Evolutionary conservation across 2,329 filamentous ascomycete species (phyloP).

Genomic region (Fusarium floridanum): DNA sequence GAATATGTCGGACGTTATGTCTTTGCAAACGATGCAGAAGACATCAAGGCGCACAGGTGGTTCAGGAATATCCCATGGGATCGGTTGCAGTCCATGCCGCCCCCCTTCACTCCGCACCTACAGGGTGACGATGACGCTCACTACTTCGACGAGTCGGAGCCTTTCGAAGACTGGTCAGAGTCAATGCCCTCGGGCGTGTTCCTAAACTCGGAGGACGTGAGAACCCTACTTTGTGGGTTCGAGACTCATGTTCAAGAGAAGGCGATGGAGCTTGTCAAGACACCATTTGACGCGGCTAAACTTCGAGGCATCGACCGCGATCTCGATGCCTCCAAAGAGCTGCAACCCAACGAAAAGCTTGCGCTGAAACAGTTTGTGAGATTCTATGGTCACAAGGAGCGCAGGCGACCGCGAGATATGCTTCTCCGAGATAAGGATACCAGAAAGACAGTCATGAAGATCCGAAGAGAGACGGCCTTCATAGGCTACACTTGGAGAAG

Average conservation of each 20-base stretch:
- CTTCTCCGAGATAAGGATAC: conserved; percentile 80
- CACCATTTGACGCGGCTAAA: conserved; percentile 62
- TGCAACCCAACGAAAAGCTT: conserved; percentile 55
- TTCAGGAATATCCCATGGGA: conserved; percentile 86
- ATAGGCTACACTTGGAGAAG: conserved; percentile 88
- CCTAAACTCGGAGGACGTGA: conserved; percentile 49
- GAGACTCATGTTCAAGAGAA: conserved; percentile 57
- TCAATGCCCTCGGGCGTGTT: conserved; percentile 55
- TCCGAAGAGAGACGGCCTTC: conserved; percentile 87
- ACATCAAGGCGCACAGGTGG: conserved; percentile 91
- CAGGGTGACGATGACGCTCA: conserved; percentile 78
- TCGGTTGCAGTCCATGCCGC: conserved; percentile 75
- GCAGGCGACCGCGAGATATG: conserved; percentile 86
- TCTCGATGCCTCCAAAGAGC: conserved; percentile 56
- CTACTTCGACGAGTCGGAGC: conserved; percentile 89
- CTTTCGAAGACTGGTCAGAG: conserved; percentile 73
- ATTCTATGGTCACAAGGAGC: conserved; percentile 72
- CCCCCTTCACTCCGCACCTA: conserved; percentile 85
- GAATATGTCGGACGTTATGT: conserved; percentile 70
- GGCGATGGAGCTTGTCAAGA: conserved; percentile 60
- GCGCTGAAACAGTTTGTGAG: conserved; percentile 65
- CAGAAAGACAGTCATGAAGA: conserved; percentile 77
- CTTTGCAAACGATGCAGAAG: conserved; percentile 84
- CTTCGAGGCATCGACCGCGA: conserved; percentile 64
- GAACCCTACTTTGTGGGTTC: conserved; percentile 54